Evolutionary conservation across 805 yeast genomes (phyloP).

Genomic region (Pichia scutulata): DNA sequence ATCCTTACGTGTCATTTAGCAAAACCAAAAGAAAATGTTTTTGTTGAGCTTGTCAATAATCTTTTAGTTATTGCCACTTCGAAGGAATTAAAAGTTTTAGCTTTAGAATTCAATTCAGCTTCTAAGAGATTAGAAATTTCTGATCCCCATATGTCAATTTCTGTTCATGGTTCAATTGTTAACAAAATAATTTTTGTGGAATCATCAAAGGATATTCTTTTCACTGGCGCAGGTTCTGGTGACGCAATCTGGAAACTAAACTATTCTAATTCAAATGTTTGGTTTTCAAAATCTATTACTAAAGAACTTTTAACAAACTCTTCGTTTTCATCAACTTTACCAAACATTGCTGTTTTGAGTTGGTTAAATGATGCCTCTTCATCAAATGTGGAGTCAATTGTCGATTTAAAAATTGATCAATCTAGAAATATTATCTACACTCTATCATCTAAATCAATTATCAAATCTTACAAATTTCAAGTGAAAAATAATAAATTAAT

Average conservation of each 20-base stretch:
- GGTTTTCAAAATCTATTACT: slow-evolving; percentile 78
- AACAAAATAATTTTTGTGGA: slow-evolving; percentile 52
- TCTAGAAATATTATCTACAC: slow-evolving; percentile 74
- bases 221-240: slow-evolving; percentile 75
- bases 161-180: slow-evolving; percentile 71
- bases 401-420: slow-evolving; percentile 65
- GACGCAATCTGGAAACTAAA: slow-evolving; percentile 79
- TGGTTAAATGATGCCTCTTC: slow-evolving; percentile 18
- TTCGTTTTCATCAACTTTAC: slow-evolving; percentile 45
- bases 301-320: slow-evolving; percentile 77
- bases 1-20: slow-evolving; percentile 70
- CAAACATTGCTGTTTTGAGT: slow-evolving; percentile 29
- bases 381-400: slow-evolving; percentile 40
- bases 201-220: slow-evolving; percentile 70
- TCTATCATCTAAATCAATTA: slow-evolving; percentile 71
- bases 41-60: slow-evolving; percentile 68
- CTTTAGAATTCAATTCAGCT: slow-evolving; percentile 43
- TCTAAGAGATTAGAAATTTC: slow-evolving; percentile 54
- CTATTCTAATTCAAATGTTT: slow-evolving; percentile 75
- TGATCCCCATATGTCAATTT: slow-evolving; percentile 75
- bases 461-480: slow-evolving; percentile 65
- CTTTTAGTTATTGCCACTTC: slow-evolving; percentile 75
- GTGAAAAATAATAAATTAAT: slow-evolving; percentile 30
- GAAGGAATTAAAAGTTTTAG: slow-evolving; percentile 66
- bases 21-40: slow-evolving; percentile 75